Percentiles rank a stretch among this genome's conserved stretches.
phyloP scores from a whole-genome alignment of 2,329 filamentous ascomycete species.

The Xylariaceae sp. region DNA sequence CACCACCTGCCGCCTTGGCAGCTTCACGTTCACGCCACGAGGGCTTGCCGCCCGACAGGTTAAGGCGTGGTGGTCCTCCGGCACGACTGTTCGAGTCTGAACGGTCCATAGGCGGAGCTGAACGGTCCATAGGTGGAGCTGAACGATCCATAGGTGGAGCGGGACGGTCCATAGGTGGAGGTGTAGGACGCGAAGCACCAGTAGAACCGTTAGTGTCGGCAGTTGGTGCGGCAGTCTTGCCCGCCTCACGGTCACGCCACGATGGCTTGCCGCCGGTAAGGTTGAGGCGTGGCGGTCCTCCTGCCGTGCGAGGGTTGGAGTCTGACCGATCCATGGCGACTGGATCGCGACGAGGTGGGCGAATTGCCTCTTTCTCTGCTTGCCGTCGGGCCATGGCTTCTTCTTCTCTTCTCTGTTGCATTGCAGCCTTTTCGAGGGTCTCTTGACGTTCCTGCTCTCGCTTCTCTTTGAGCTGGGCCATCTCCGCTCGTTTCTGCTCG shows the following conservation, averaged over 20 bases:
- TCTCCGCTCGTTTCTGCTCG: slow-evolving; percentile 71
- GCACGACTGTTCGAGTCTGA: slow-evolving; percentile 25
- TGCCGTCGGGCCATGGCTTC: slow-evolving; percentile 76
- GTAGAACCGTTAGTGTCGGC: slow-evolving; percentile 16
- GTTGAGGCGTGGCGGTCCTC: slow-evolving; percentile 49
- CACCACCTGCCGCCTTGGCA: slow-evolving; percentile 34
- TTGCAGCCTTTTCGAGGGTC: slow-evolving; percentile 57
- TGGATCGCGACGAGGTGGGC: slow-evolving; percentile 34
- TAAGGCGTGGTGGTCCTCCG: slow-evolving; percentile 52
- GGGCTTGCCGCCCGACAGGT: slow-evolving; percentile 58
- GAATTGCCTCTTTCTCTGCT: slow-evolving; percentile 56
- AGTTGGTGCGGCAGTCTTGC: slow-evolving; percentile 26
- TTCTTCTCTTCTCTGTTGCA: slow-evolving; percentile 80
- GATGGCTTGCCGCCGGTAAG: slow-evolving; percentile 47
- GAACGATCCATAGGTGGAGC: slow-evolving; percentile 27
- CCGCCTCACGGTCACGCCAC: slow-evolving; percentile 56
- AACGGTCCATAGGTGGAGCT: slow-evolving; percentile 26
- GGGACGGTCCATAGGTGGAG: slow-evolving; percentile 25
- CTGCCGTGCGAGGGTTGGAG: slow-evolving; percentile 43
- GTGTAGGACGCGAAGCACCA: slow-evolving; percentile 27
- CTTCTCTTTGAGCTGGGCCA: slow-evolving; percentile 64
- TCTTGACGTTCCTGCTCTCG: slow-evolving; percentile 67
- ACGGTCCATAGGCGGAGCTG: slow-evolving; percentile 26
- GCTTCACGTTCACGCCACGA: slow-evolving; percentile 73
- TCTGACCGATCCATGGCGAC: slow-evolving; percentile 41